phyloP scores from a whole-genome alignment of 805 yeast genomes.

The Metschnikowia amazonensis region DNA sequence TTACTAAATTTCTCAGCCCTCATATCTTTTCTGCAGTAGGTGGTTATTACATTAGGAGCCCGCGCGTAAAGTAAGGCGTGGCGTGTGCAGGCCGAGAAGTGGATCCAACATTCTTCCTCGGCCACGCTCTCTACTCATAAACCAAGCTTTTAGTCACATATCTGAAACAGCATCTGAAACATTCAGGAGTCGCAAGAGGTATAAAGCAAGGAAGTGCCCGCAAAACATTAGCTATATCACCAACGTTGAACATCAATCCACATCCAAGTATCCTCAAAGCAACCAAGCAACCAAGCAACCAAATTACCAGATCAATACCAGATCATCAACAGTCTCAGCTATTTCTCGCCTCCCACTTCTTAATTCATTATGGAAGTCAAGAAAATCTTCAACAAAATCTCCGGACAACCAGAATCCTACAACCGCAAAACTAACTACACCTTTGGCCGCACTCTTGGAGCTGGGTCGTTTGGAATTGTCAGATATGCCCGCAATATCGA shows the following conservation, averaged over 20 bases:
- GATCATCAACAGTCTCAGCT: no score
- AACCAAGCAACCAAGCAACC: neutral
- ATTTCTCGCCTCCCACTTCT: no score
- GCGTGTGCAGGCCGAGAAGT: neutral
- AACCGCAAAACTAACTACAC: conserved; percentile 64
- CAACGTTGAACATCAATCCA: no score
- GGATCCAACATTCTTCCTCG: neutral
- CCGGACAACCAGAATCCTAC: conserved; percentile 72
- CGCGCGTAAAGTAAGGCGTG: neutral
- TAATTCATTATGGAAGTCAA: conserved; percentile 17
- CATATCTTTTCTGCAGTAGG: no score
- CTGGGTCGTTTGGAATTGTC: conserved; percentile 93
- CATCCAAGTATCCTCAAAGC: no score
- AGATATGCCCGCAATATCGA: conserved; percentile 59
- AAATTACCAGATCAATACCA: no score
- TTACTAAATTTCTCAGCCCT: no score
- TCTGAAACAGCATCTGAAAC: neutral
- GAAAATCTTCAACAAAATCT: conserved; percentile 48
- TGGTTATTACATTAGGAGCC: no score
- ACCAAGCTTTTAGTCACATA: neutral
- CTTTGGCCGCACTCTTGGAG: conserved; percentile 84
- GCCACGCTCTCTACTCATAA: neutral
- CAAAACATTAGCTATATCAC: no score
- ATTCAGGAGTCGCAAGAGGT: neutral
- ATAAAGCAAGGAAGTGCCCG: no score